phyloP scores from a whole-genome alignment of 164 flowering plant genomes.

The Brasenia schreberi region DNA sequence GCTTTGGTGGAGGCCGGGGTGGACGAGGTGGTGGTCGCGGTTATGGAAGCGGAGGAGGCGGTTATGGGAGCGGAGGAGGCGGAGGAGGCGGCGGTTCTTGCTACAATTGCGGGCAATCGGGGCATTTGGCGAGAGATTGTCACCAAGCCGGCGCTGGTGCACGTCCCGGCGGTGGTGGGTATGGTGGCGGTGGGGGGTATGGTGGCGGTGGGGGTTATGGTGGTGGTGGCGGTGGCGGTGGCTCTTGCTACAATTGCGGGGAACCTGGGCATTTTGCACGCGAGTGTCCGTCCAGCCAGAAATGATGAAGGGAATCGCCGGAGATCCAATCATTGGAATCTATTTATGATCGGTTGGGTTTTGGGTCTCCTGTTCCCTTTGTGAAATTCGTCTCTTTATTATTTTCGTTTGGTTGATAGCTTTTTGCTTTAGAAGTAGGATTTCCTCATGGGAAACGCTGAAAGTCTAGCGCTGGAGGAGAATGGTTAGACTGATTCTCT shows the following conservation, averaged over 20 bases:
- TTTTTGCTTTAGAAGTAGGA: too few species aligned
- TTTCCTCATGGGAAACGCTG: too few species aligned
- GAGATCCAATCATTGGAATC: background rate
- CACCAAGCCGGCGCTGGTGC: background rate
- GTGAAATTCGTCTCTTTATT: background rate
- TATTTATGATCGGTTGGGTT: background rate
- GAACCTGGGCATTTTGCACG: constrained; percentile 11
- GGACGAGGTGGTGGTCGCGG: constrained; percentile 34
- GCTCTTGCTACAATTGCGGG: constrained; percentile 5
- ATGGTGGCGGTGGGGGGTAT: background rate
- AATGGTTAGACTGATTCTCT: too few species aligned
- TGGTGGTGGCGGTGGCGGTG: constrained; percentile 4
- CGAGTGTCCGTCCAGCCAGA: constrained; percentile 4
- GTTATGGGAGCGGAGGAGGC: constrained; percentile 1
- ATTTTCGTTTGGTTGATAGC: too few species aligned
- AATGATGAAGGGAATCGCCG: background rate
- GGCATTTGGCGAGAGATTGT: constrained; percentile 11
- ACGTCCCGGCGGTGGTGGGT: background rate
- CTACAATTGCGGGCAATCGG: constrained; percentile 7
- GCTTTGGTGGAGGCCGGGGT: constrained; percentile 39
- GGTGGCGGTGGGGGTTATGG: constrained; percentile 3
- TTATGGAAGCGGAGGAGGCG: background rate
- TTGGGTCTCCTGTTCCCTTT: background rate
- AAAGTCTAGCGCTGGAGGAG: too few species aligned
- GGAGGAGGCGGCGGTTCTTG: background rate